Percentiles rank a stretch among this genome's conserved stretches.
phyloP scores from a whole-genome alignment of 306 rosid species.

The Cicer cuneatum region DNA sequence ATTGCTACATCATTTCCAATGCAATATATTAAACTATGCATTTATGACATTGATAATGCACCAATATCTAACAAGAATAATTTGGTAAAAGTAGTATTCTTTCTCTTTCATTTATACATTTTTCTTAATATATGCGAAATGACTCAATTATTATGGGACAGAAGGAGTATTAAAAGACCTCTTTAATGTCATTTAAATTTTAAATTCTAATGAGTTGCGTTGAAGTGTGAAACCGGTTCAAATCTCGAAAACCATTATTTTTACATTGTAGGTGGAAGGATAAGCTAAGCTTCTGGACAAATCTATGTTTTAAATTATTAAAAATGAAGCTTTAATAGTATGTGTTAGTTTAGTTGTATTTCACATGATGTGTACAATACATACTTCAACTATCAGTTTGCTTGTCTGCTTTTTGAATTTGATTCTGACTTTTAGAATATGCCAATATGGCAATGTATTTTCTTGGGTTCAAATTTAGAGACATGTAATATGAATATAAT shows the following conservation, averaged over 20 bases:
- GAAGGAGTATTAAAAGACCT: background rate
- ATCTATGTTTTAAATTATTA: background rate
- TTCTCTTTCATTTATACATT: too few species aligned
- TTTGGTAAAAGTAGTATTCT: too few species aligned
- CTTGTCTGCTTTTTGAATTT: constrained; percentile 8
- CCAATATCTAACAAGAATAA: too few species aligned
- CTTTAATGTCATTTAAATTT: constrained; percentile 4
- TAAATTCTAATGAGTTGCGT: constrained; percentile 18
- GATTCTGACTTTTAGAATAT: constrained; percentile 19
- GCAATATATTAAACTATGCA: too few species aligned
- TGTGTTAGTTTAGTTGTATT: constrained; percentile 21
- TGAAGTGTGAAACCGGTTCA: constrained; percentile 21
- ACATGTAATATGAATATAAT: constrained; percentile 18
- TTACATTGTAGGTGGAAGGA: constrained; percentile 22
- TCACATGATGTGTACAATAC: constrained; percentile 10
- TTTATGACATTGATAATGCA: too few species aligned
- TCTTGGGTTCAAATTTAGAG: constrained; percentile 9
- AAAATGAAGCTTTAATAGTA: constrained; percentile 20
- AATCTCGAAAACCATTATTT: background rate
- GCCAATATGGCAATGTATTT: constrained; percentile 14
- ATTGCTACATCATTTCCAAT: too few species aligned
- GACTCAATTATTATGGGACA: too few species aligned
- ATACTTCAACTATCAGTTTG: constrained; percentile 22
- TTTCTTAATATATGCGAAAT: too few species aligned
- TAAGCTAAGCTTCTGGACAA: background rate